Evolutionary conservation across 2,329 filamentous ascomycete genomes (phyloP).

Genomic region (Cladosporium velox): DNA sequence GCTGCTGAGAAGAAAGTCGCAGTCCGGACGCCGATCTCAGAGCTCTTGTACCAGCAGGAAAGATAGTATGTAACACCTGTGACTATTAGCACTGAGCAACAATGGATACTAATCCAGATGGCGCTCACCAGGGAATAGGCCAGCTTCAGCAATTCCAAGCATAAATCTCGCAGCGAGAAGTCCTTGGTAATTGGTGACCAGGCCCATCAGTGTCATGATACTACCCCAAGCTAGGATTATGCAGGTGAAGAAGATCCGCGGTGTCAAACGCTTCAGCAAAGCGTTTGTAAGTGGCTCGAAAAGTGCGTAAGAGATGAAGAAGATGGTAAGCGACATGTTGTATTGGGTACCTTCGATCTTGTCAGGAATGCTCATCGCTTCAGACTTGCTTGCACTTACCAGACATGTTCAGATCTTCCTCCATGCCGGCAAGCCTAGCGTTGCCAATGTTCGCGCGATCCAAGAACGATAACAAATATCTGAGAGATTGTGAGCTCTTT

Average conservation of each 20-base stretch:
- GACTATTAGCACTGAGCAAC: not conserved
- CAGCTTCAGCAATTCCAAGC: slow-evolving; percentile 71
- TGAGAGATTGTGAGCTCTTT: not conserved
- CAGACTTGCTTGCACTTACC: slow-evolving; percentile 27
- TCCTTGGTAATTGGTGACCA: slow-evolving; percentile 32
- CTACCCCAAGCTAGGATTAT: slow-evolving; percentile 81
- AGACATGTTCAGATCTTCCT: slow-evolving; percentile 62
- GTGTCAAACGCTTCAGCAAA: slow-evolving; percentile 72
- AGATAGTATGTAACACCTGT: slow-evolving; percentile 58
- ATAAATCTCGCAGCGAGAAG: slow-evolving; percentile 52
- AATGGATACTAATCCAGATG: not conserved
- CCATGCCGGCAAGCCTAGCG: slow-evolving; percentile 60
- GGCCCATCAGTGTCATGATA: slow-evolving; percentile 55
- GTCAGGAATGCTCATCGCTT: not conserved
- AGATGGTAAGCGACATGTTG: slow-evolving; percentile 75
- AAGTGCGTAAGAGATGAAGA: slow-evolving; percentile 81
- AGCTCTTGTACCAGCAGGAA: slow-evolving; percentile 76
- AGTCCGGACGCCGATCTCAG: slow-evolving; percentile 78
- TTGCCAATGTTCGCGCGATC: slow-evolving; percentile 75
- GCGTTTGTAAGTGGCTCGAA: slow-evolving; percentile 80
- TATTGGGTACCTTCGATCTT: slow-evolving; percentile 57
- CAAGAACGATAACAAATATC: slow-evolving; percentile 20
- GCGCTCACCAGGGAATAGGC: slow-evolving; percentile 56
- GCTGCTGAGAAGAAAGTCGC: slow-evolving; percentile 84
- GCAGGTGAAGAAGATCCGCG: slow-evolving; percentile 70